Conservation (phyloP, 2,329 filamentous ascomycete species). For the Ophiosphaerella herpotricha region DNA sequence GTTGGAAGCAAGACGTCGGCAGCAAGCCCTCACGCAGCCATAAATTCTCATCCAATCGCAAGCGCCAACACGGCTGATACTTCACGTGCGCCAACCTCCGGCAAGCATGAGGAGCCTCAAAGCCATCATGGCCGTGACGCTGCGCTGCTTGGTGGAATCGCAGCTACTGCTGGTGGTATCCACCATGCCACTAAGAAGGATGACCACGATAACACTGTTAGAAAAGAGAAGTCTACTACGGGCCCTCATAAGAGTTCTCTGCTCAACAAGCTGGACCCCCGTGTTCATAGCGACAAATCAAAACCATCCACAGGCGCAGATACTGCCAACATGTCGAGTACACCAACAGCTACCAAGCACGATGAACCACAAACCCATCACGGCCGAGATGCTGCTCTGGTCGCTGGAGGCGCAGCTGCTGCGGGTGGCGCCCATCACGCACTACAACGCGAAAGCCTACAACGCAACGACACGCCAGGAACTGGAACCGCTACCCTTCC, state of each 20-base stretch:
- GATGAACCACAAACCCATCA: conserved; percentile 7
- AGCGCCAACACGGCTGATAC: too few relatives aligned
- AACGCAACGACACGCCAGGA: conserved; percentile 9
- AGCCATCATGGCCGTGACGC: conserved; percentile 23
- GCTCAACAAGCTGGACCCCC: conserved; percentile 6
- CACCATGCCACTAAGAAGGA: background rate
- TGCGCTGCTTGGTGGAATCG: conserved; percentile 19
- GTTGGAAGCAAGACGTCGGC: background rate
- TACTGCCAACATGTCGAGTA: background rate
- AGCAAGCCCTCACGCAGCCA: background rate
- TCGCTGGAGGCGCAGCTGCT: conserved; percentile 2
- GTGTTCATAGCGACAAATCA: conserved; percentile 1
- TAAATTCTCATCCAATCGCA: too few relatives aligned
- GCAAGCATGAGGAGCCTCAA: conserved; percentile 8
- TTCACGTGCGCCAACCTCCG: conserved; percentile 2
- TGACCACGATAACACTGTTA: background rate
- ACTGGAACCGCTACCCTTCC: conserved; percentile 7
- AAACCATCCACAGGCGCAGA: background rate
- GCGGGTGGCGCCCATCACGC: conserved; percentile 1
- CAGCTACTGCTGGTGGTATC: conserved; percentile 14
- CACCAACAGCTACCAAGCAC: background rate
- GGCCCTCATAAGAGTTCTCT: background rate
- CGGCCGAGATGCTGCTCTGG: conserved; percentile 25
- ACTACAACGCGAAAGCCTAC: conserved; percentile 3
- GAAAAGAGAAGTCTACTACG: background rate